Conservation (phyloP, 257 asterid genomes). For the Penstemon newberryi region DNA sequence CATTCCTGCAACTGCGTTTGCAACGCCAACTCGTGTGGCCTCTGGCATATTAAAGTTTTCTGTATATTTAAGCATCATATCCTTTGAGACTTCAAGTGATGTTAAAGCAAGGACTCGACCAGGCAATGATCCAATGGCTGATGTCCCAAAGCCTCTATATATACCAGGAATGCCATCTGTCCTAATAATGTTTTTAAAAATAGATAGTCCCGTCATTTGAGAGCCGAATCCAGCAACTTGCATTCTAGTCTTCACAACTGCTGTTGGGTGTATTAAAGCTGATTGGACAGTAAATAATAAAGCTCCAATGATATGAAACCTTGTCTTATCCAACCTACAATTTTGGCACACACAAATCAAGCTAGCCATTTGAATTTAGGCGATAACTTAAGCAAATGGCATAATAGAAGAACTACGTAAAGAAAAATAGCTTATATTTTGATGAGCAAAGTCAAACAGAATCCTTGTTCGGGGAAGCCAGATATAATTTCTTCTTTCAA, state of each 20-base stretch:
- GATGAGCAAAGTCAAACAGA: neutral
- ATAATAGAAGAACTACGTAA: neutral
- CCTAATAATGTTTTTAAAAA: conserved; percentile 57
- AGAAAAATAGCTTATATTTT: neutral
- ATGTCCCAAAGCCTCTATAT: conserved; percentile 89
- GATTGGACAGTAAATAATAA: conserved; percentile 84
- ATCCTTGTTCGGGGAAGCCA: conserved; percentile 1
- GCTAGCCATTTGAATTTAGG: conserved; percentile 7
- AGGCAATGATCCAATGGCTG: conserved; percentile 89
- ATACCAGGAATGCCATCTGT: conserved; percentile 70
- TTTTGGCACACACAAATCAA: conserved; percentile 22
- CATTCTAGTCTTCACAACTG: conserved; percentile 90
- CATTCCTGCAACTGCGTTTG: conserved; percentile 91
- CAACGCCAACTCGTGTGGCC: conserved; percentile 73
- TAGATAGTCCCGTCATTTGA: conserved; percentile 58
- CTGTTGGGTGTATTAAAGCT: conserved; percentile 86
- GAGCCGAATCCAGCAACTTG: conserved; percentile 78
- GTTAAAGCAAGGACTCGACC: conserved; percentile 91
- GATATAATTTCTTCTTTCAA: neutral
- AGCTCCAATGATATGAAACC: conserved; percentile 88
- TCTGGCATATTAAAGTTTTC: conserved; percentile 64
- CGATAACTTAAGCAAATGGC: neutral
- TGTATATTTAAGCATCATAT: conserved; percentile 64
- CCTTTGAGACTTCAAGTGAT: conserved; percentile 83
- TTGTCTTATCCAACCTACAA: conserved; percentile 82